A percentile compares a stretch with the other conserved stretches of the same genome.
Evolutionary conservation across 805 yeast genomes (phyloP).

Genomic region (Candida parachauliodes): DNA sequence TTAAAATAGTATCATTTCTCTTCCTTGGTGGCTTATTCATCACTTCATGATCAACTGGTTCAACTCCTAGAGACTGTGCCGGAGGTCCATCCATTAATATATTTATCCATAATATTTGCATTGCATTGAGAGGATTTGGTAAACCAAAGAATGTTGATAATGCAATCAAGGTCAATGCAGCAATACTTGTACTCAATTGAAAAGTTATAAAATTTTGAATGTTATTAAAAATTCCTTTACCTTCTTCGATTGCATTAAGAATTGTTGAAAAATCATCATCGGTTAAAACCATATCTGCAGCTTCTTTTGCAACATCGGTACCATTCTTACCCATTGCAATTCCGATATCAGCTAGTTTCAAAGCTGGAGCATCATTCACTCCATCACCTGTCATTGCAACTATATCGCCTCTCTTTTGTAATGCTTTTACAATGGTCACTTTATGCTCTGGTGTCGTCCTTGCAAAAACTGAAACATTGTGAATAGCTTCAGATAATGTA

Average conservation of each 20-base stretch:
- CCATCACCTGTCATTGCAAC: slow-evolving; percentile 99
- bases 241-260: slow-evolving; percentile 90
- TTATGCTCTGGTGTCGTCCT: slow-evolving; percentile 95
- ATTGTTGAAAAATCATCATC: slow-evolving; percentile 97
- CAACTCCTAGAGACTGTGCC: slow-evolving; percentile 95
- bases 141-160: slow-evolving; percentile 80
- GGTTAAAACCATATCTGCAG: slow-evolving; percentile 95
- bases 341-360: slow-evolving; percentile 93
- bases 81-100: slow-evolving; percentile 99
- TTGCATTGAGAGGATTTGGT: slow-evolving; percentile 94
- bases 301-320: slow-evolving; percentile 97
- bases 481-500: slow-evolving; percentile 70
- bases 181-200: slow-evolving; percentile 93
- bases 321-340: slow-evolving; percentile 92
- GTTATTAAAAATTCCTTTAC: slow-evolving; percentile 94
- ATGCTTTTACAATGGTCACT: slow-evolving; percentile 81
- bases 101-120: slow-evolving; percentile 98
- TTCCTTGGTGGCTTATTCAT: slow-evolving; percentile 96
- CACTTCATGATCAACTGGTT: slow-evolving; percentile 93
- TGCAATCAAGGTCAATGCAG: slow-evolving; percentile 88
- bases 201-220: slow-evolving; percentile 93
- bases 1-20: slow-evolving; percentile 80
- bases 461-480: slow-evolving; percentile 84
- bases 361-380: slow-evolving; percentile 98
- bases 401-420: slow-evolving; percentile 86